Evolutionary conservation across 2,329 filamentous ascomycete genomes (phyloP), one percentile per base, ranked within the genome.

Genomic region (Rhinocladiella similis): DNA sequence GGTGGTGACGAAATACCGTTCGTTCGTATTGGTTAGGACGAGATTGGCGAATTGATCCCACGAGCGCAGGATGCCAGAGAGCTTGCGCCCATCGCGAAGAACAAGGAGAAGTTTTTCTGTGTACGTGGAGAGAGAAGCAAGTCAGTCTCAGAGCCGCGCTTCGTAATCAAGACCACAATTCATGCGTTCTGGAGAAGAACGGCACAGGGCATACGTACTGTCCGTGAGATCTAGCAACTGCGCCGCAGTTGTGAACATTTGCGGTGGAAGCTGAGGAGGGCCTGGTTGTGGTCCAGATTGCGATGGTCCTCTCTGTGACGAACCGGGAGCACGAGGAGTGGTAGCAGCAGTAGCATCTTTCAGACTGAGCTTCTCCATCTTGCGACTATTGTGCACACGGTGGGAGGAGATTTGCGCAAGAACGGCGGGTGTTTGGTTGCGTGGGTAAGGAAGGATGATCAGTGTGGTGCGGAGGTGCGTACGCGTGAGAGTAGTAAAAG

Each of bases 1-100:
- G 4, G 57, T 47, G 3, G 50, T 54, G 53, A 63, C 85, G 70
- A 93, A 97, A 65, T 96, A 84, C 55, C 94, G 85, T 76, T 99
- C 94, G 63, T 90, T 81, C 22, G 94, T 97, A 66, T 91, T 90
- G 75, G 97, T 92, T 50, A 99, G 85, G 60, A 97, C 91, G 58
- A 99, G 82, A 73, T 99, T 99, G 66, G 92, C 93, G 70, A 96
- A 97, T 74, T 99, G 94, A 75, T 99, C 94, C 91, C 94, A 99
- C 66, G 90, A 96, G 68, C 94, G 83, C 65, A 99, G 77, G 46
- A 97, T 90, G 27, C 94, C 94, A 65, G 96, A 89, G 65, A 97
- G 80, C 77, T 97, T 97, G 67, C 93, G 85, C 60, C 95, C 94
- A 71, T 99, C 94, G 65, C 94, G 88, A 53, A 99, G 82, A 46